Evolutionary conservation across 768 basidiomycete species (phyloP).

Genomic region (Udeniomyces megalosporus): DNA sequence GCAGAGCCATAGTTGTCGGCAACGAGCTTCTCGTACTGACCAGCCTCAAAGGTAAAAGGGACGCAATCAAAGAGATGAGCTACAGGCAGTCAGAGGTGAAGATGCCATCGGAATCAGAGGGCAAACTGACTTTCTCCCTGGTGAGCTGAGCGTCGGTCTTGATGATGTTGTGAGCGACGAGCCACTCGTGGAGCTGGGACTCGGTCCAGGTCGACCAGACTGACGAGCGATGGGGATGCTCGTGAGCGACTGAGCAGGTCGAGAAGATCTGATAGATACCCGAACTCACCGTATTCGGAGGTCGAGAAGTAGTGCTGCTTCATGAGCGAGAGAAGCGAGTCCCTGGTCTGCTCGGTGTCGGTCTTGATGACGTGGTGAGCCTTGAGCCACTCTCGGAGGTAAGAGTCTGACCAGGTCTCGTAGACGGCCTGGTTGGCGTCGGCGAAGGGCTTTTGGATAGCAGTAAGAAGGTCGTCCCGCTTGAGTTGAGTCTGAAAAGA

Average conservation of each 20-base stretch:
- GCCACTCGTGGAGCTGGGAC: slow-evolving; percentile 58
- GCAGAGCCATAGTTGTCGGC: slow-evolving; percentile 48
- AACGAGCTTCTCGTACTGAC: slow-evolving; percentile 13
- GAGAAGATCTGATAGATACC: too few species aligned
- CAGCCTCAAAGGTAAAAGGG: neutral
- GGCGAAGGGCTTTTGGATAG: slow-evolving; percentile 55
- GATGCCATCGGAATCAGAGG: neutral
- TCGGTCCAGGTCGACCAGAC: slow-evolving; percentile 51
- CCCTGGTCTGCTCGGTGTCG: slow-evolving; percentile 43
- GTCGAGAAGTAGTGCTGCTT: slow-evolving; percentile 54
- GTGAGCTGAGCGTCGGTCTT: slow-evolving; percentile 43
- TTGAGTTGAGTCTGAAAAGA: slow-evolving; percentile 36
- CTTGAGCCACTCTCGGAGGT: slow-evolving; percentile 71
- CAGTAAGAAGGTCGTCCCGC: slow-evolving; percentile 48
- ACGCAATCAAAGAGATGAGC: neutral
- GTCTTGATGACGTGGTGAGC: slow-evolving; percentile 56
- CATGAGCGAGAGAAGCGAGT: slow-evolving; percentile 51
- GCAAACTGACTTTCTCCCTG: slow-evolving; percentile 4
- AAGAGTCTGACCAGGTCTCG: slow-evolving; percentile 72
- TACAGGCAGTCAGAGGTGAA: neutral
- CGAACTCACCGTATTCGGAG: neutral
- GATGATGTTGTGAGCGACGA: slow-evolving; percentile 54
- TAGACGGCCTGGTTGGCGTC: slow-evolving; percentile 45
- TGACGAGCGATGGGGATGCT: neutral
- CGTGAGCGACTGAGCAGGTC: neutral